phyloP scores from a whole-genome alignment of 768 basidiomycete species.

The Pseudohyphozyma bogoriensis region DNA sequence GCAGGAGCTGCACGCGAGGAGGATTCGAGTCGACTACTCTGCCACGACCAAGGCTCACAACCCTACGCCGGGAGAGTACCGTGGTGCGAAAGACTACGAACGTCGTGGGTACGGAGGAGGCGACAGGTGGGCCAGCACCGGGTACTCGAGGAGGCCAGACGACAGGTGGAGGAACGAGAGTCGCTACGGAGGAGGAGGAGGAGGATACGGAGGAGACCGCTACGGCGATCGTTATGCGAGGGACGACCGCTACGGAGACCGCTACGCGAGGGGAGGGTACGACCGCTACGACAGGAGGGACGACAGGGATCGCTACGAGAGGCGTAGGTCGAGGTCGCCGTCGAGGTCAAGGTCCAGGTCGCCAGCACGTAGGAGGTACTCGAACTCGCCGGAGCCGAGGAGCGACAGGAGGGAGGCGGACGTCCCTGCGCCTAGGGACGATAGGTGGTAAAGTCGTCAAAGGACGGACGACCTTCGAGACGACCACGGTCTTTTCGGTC shows the following conservation, averaged over 20 bases:
- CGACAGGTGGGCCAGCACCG: slow-evolving; percentile 4
- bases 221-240: slow-evolving; percentile 55
- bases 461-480: no score
- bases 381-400: no score
- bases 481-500: no score
- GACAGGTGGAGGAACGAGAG: slow-evolving; percentile 50
- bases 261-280: slow-evolving; percentile 11
- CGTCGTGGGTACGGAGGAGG: slow-evolving; percentile 38
- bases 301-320: slow-evolving; percentile 7
- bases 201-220: slow-evolving; percentile 4
- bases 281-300: slow-evolving; percentile 5
- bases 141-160: slow-evolving; percentile 47
- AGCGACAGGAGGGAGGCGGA: no score
- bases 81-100: slow-evolving; percentile 54
- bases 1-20: slow-evolving; percentile 86
- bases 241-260: slow-evolving; percentile 57
- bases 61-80: slow-evolving; percentile 95
- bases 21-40: slow-evolving; percentile 93
- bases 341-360: no score
- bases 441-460: no score
- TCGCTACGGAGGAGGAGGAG: slow-evolving; percentile 6
- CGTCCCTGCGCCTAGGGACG: no score
- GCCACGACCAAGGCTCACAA: slow-evolving; percentile 88
- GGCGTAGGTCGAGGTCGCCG: no score
- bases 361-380: no score